A percentile compares a stretch with the other conserved stretches of the same genome.
phyloP scores from a whole-genome alignment of 139 green algal species.

The Chlamydomonas incerta region DNA sequence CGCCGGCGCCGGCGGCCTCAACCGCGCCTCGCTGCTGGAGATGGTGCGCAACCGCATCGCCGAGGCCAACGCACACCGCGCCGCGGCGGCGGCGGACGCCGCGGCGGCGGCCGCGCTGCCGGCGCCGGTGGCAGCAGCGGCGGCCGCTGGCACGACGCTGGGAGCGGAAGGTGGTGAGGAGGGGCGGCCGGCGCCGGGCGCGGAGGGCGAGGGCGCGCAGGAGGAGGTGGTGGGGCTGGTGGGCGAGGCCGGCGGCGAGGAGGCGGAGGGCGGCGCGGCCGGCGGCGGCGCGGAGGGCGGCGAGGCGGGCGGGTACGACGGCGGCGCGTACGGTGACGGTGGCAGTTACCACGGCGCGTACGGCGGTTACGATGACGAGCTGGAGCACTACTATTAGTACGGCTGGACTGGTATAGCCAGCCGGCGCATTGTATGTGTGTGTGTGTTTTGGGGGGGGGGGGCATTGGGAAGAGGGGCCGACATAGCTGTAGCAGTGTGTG shows the following conservation, averaged over 20 bases:
- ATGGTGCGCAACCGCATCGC: constrained; percentile 22
- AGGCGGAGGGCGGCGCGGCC: not conserved
- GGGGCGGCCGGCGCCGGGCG: not conserved
- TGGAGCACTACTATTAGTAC: constrained; percentile 17
- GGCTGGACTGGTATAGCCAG: too few relatives aligned
- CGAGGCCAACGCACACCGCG: not conserved
- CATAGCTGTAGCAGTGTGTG: too few relatives aligned
- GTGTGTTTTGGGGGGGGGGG: too few relatives aligned
- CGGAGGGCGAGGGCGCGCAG: not conserved
- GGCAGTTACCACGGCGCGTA: not conserved
- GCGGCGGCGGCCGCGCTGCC: not conserved
- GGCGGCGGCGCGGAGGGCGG: not conserved
- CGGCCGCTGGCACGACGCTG: not conserved
- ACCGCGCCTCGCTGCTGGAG: constrained; percentile 27
- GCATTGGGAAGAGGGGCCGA: too few relatives aligned
- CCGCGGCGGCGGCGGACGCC: not conserved
- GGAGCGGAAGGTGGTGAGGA: not conserved
- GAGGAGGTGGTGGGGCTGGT: not conserved
- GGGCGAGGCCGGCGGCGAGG: not conserved
- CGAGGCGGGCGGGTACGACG: not conserved
- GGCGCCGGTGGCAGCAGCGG: not conserved
- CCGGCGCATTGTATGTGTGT: too few relatives aligned
- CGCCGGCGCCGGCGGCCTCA: not conserved
- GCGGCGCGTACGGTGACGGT: not conserved
- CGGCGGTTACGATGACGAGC: constrained; percentile 33